These are phyloP conservation scores for Erigeron philadelphicus DNA, from an alignment of 140 eudicot species.

Conservation along the genomic window DNA sequence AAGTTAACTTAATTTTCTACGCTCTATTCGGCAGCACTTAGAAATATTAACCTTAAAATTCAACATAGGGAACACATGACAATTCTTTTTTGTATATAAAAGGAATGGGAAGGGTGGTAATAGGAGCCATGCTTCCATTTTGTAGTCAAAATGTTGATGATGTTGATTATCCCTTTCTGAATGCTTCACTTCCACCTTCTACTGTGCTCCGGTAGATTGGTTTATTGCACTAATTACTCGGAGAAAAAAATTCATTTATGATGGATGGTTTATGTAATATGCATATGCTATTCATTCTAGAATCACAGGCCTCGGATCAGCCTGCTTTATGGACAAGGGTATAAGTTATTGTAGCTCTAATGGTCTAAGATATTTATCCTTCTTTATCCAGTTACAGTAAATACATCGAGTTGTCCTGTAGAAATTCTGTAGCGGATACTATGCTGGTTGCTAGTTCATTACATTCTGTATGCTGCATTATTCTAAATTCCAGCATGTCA, in stretches of 20 bases:
- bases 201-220: not conserved
- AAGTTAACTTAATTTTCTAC: no score
- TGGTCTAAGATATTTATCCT: not conserved
- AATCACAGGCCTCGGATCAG: not conserved
- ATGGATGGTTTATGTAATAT: not conserved
- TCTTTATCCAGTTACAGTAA: not conserved
- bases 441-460: not conserved
- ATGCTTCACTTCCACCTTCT: not conserved
- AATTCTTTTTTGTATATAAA: no score
- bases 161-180: no score
- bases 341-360: not conserved
- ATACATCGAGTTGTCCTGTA: not conserved
- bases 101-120: no score
- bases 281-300: not conserved
- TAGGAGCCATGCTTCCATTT: no score
- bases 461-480: not conserved
- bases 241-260: not conserved
- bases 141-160: no score
- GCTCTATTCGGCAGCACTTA: no score
- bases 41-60: no score
- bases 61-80: no score
- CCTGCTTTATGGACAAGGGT: not conserved
- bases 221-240: not conserved
- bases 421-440: conserved; percentile 1
- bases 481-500: not conserved